These are phyloP conservation scores for Dendryphion nanum DNA, from an alignment of 2,329 filamentous ascomycete genomes.

Conservation along the genomic window DNA sequence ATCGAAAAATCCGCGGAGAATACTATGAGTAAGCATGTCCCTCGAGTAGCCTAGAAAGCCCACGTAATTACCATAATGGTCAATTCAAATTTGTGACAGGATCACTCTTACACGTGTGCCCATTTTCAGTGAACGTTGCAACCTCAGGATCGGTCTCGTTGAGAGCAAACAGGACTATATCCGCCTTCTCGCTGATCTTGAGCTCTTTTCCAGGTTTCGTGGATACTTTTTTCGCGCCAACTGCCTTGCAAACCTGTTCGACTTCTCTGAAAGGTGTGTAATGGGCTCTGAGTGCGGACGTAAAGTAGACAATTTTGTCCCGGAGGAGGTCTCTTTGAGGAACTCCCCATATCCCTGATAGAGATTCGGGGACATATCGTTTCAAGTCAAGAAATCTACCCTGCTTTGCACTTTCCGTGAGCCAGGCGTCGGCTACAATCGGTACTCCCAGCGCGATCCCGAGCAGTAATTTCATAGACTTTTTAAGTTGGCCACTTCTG, in stretches of 20 bases:
- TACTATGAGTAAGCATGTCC: constrained; percentile 44
- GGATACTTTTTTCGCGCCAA: constrained; percentile 37
- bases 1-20: constrained; percentile 44
- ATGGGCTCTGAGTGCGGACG: constrained; percentile 36
- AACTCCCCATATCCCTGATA: constrained; percentile 29
- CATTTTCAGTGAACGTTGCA: constrained; percentile 29
- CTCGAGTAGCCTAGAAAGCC: no score
- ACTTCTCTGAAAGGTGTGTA: constrained; percentile 39
- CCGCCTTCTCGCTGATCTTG: constrained; percentile 9
- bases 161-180: constrained; percentile 39
- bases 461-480: constrained; percentile 47
- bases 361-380: constrained; percentile 33
- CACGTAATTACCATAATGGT: no score
- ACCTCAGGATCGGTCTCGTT: constrained; percentile 38
- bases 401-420: constrained; percentile 38
- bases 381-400: constrained; percentile 35
- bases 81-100: no score
- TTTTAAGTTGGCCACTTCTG: constrained; percentile 37
- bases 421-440: constrained; percentile 50
- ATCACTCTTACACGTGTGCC: no score
- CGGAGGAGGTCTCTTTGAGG: constrained; percentile 47
- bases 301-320: constrained; percentile 51
- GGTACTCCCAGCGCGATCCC: constrained; percentile 43
- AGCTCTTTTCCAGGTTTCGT: constrained; percentile 19
- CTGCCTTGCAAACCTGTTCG: constrained; percentile 35